phyloP scores from a whole-genome alignment of 192 early-diverging fungal genomes.

The Mortierella antarctica region DNA sequence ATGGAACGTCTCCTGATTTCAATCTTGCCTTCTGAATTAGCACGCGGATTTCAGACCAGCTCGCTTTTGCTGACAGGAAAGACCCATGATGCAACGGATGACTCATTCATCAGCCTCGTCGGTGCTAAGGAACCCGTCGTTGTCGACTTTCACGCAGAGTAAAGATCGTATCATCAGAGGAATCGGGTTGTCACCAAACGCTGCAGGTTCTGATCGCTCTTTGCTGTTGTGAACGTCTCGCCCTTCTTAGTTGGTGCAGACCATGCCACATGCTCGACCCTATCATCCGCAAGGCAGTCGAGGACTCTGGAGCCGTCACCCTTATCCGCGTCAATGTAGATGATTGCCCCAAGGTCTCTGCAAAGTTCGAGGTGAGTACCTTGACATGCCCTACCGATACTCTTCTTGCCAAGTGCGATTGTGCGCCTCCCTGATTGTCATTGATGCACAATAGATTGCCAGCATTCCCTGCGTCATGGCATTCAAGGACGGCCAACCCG shows the following conservation, averaged over 20 bases:
- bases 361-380: constrained; percentile 67
- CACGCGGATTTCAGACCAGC: constrained; percentile 42
- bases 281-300: constrained; percentile 71
- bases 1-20: neutral
- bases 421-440: neutral
- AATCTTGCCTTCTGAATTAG: neutral
- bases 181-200: neutral
- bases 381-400: neutral
- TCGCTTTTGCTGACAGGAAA: constrained; percentile 53
- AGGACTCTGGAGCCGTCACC: constrained; percentile 69
- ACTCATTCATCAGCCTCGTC: constrained; percentile 70
- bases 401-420: neutral
- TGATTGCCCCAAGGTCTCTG: constrained; percentile 65
- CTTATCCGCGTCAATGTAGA: constrained; percentile 86
- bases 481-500: constrained; percentile 71
- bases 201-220: neutral
- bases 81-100: constrained; percentile 66
- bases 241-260: constrained; percentile 76
- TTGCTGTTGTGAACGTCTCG: neutral
- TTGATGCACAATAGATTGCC: constrained; percentile 56
- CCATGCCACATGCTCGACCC: constrained; percentile 86
- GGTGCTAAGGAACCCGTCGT: constrained; percentile 74
- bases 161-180: constrained; percentile 11
- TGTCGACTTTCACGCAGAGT: constrained; percentile 88
- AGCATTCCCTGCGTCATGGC: constrained; percentile 82